These are phyloP conservation scores for Plantago elongata DNA, from an alignment of 257 asterid species.

Conservation along the genomic window DNA sequence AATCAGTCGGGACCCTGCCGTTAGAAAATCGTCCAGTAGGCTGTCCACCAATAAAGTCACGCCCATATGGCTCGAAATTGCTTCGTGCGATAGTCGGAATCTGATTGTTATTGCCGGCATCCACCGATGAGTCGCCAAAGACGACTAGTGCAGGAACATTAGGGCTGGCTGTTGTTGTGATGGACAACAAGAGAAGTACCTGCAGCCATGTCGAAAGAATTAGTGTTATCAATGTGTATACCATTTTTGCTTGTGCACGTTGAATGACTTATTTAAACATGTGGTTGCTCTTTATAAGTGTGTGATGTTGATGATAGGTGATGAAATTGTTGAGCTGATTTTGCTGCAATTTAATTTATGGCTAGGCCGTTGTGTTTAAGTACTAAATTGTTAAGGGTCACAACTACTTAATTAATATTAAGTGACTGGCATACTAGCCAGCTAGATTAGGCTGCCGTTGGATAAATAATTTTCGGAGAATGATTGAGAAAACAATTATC, in stretches of 20 bases:
- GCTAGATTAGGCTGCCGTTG: too few species aligned
- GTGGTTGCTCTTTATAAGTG: background rate
- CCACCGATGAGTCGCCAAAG: conserved; percentile 90
- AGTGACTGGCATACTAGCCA: too few species aligned
- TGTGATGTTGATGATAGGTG: background rate
- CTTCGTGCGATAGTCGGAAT: conserved; percentile 62
- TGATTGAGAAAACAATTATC: background rate
- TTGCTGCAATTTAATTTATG: conserved; percentile 20
- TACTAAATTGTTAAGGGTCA: too few species aligned
- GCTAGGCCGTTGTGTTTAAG: too few species aligned
- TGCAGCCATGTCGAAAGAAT: background rate
- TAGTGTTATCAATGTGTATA: background rate
- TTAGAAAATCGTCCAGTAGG: conserved; percentile 85
- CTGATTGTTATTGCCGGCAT: conserved; percentile 80
- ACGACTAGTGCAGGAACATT: conserved; percentile 66
- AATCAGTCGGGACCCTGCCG: conserved; percentile 70
- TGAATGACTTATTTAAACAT: background rate
- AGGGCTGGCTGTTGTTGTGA: conserved; percentile 16
- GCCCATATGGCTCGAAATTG: conserved; percentile 76
- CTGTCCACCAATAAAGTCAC: conserved; percentile 57
- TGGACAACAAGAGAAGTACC: background rate
- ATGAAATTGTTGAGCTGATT: conserved; percentile 25
- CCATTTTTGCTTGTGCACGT: conserved; percentile 1
- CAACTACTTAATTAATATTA: too few species aligned
- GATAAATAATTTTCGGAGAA: conserved; percentile 5